Evolutionary conservation across 75 land plant species (phyloP).

Genomic region (Isoetes taiwanensis): DNA sequence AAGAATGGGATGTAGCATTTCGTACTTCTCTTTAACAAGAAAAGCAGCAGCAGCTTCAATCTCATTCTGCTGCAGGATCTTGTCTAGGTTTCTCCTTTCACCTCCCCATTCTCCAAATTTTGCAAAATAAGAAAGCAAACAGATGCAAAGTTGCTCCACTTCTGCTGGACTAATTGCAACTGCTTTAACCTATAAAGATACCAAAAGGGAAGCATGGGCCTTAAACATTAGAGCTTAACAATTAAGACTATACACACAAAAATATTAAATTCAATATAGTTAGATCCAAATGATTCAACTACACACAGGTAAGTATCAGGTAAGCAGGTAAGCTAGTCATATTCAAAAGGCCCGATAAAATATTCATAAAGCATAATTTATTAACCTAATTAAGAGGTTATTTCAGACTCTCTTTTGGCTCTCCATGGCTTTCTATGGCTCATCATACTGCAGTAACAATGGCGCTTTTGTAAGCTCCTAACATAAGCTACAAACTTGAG

Average conservation of each 20-base stretch:
- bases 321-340: too few species aligned
- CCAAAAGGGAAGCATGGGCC: neutral
- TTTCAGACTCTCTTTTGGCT: too few species aligned
- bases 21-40: slow-evolving; percentile 45
- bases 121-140: slow-evolving; percentile 26
- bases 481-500: too few species aligned
- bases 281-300: neutral
- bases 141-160: slow-evolving; percentile 36
- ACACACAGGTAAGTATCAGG: too few species aligned
- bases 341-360: too few species aligned
- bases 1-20: slow-evolving; percentile 20
- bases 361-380: too few species aligned
- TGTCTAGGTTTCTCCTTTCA: slow-evolving; percentile 52
- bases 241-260: neutral
- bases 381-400: too few species aligned
- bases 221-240: too few species aligned
- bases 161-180: slow-evolving; percentile 36
- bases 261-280: neutral
- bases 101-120: slow-evolving; percentile 29
- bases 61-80: slow-evolving; percentile 38
- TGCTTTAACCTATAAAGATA: slow-evolving; percentile 44
- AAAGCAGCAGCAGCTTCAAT: slow-evolving; percentile 24
- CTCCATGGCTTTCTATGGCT: too few species aligned
- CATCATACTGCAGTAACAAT: too few species aligned
- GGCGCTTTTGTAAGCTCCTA: too few species aligned